phyloP scores from a whole-genome alignment of 306 rosid species.

The Pachyrhizus erosus region DNA sequence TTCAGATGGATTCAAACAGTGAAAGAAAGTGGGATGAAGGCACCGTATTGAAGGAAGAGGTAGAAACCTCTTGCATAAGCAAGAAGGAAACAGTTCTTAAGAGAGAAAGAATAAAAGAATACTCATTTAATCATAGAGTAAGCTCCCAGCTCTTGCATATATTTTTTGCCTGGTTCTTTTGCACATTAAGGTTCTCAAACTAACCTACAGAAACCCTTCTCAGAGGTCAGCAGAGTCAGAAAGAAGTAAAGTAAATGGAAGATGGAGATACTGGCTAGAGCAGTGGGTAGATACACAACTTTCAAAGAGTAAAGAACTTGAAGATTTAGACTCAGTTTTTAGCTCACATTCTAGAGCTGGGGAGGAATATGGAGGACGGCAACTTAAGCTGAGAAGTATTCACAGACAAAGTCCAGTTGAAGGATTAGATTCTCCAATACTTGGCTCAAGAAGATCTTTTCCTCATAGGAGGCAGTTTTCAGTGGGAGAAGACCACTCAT shows the following conservation, averaged over 20 bases:
- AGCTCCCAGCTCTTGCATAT: slow-evolving; percentile 26
- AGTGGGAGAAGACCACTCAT: slow-evolving; percentile 63
- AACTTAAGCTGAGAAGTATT: slow-evolving; percentile 51
- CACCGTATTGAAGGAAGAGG: slow-evolving; percentile 70
- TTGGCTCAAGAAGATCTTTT: slow-evolving; percentile 50
- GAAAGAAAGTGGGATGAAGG: slow-evolving; percentile 81
- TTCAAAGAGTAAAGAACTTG: slow-evolving; percentile 85
- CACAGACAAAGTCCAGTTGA: slow-evolving; percentile 47
- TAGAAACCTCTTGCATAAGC: slow-evolving; percentile 58
- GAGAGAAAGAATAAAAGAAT: slow-evolving; percentile 77
- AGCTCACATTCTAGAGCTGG: slow-evolving; percentile 51
- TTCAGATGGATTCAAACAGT: slow-evolving; percentile 74
- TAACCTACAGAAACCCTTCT: slow-evolving; percentile 25
- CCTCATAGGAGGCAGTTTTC: slow-evolving; percentile 67
- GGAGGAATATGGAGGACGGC: slow-evolving; percentile 55
- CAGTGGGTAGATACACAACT: slow-evolving; percentile 99
- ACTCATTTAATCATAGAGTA: slow-evolving; percentile 77
- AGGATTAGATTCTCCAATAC: slow-evolving; percentile 59
- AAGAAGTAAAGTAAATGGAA: slow-evolving; percentile 71
- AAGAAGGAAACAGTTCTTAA: slow-evolving; percentile 70
- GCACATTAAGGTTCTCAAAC: slow-evolving; percentile 5
- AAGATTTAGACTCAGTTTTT: slow-evolving; percentile 75
- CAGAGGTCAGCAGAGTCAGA: slow-evolving; percentile 94
- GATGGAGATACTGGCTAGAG: slow-evolving; percentile 97
- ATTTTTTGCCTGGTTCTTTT: neutral